phyloP scores from a whole-genome alignment of 2,329 filamentous ascomycete genomes.

The Paramyrothecium sp. region DNA sequence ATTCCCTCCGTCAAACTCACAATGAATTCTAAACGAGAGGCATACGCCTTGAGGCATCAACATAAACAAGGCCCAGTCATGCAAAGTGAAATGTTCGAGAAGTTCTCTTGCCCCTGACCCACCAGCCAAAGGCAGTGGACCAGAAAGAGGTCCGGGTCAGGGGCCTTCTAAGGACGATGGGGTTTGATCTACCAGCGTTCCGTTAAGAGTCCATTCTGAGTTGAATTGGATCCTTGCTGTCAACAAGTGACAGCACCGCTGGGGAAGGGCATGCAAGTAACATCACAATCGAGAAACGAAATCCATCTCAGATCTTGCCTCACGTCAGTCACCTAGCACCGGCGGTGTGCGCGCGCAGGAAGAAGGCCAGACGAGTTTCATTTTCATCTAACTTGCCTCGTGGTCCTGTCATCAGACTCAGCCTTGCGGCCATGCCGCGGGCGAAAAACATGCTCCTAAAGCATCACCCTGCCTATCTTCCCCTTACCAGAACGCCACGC shows the following conservation, averaged over 20 bases:
- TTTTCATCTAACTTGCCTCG: neutral
- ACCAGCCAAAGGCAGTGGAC: constrained; percentile 24
- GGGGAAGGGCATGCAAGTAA: constrained; percentile 35
- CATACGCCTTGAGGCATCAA: no score
- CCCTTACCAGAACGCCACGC: constrained; percentile 32
- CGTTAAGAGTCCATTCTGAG: constrained; percentile 74
- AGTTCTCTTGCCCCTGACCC: constrained; percentile 40
- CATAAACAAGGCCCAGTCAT: no score
- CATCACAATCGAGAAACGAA: neutral
- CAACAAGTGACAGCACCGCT: constrained; percentile 73
- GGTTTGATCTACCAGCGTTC: constrained; percentile 70
- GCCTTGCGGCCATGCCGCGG: neutral
- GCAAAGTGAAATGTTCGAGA: constrained; percentile 32
- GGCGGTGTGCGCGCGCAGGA: neutral
- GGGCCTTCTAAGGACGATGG: constrained; percentile 37
- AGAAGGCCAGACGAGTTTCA: neutral
- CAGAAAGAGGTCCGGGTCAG: constrained; percentile 19
- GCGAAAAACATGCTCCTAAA: constrained; percentile 14
- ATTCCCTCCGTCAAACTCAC: neutral
- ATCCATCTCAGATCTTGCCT: no score
- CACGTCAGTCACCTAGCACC: neutral
- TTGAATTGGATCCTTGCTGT: constrained; percentile 69
- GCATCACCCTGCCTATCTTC: neutral
- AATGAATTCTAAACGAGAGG: neutral
- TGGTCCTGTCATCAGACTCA: neutral